Evolutionary conservation across 306 rosid genomes (phyloP).

Genomic region (Sechiopsis laciniata): DNA sequence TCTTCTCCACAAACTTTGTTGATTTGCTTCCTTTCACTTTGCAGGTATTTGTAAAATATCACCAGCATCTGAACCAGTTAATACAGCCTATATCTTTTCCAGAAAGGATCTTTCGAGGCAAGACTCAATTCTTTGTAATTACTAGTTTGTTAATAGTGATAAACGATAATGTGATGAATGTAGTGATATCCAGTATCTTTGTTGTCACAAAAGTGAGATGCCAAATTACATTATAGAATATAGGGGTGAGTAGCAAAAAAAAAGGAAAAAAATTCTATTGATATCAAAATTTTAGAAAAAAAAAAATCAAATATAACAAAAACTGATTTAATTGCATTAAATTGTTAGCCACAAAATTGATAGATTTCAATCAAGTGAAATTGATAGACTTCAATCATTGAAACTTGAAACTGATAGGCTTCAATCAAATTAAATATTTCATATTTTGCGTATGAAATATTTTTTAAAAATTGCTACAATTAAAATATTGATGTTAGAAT

Average conservation of each 20-base stretch:
- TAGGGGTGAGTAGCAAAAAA: neutral
- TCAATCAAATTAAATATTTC: too few species aligned
- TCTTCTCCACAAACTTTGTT: slow-evolving; percentile 13
- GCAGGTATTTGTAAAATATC: slow-evolving; percentile 63
- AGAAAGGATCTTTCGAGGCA: slow-evolving; percentile 80
- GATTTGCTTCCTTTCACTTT: slow-evolving; percentile 28
- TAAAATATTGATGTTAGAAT: too few species aligned
- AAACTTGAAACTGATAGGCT: too few species aligned
- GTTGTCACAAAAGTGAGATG: neutral
- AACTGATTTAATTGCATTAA: too few species aligned
- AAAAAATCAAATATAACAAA: too few species aligned
- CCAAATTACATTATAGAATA: neutral
- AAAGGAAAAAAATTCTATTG: too few species aligned
- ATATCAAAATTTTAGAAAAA: too few species aligned
- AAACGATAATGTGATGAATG: neutral
- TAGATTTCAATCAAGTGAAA: too few species aligned
- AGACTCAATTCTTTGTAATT: slow-evolving; percentile 19
- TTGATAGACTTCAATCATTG: too few species aligned
- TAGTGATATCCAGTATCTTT: neutral
- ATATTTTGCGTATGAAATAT: too few species aligned
- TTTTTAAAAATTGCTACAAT: too few species aligned
- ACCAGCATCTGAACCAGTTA: slow-evolving; percentile 47
- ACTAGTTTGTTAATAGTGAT: neutral
- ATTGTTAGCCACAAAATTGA: too few species aligned
- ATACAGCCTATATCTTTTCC: slow-evolving; percentile 67